Percentiles rank a stretch among this genome's conserved stretches.
phyloP scores from a whole-genome alignment of 257 asterid genomes.

The Linderniella brevidens region DNA sequence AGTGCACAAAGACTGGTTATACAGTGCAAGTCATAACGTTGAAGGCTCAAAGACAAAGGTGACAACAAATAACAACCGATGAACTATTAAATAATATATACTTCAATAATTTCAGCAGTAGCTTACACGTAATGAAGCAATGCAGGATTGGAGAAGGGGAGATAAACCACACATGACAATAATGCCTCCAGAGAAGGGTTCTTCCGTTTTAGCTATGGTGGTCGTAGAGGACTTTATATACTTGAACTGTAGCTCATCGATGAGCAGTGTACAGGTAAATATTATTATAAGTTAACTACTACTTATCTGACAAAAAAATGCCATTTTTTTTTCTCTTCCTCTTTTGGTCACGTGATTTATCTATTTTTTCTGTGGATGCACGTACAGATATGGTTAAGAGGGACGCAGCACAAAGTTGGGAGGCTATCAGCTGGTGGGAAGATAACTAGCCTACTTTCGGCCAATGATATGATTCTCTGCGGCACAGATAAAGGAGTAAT shows the following conservation, averaged over 20 bases:
- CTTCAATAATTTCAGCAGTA: no score
- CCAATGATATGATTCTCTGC: conserved; percentile 83
- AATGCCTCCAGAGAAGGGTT: conserved; percentile 48
- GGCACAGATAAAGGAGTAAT: conserved; percentile 83
- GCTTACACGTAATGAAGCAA: conserved; percentile 1
- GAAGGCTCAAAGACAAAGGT: conserved; percentile 80
- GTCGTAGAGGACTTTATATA: conserved; percentile 90
- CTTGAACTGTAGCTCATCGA: conserved; percentile 46
- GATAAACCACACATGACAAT: conserved; percentile 42
- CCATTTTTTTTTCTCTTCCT: not conserved
- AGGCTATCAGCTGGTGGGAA: conserved; percentile 91
- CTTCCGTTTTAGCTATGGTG: conserved; percentile 56
- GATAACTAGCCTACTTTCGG: conserved; percentile 69
- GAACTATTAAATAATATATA: no score
- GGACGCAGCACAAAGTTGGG: conserved; percentile 78
- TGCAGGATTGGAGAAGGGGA: conserved; percentile 76
- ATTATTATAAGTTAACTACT: not conserved
- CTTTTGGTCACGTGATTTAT: not conserved
- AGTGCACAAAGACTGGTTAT: conserved; percentile 66
- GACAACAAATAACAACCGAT: not conserved
- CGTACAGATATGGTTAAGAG: conserved; percentile 88
- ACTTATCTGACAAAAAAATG: not conserved
- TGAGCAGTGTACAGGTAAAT: conserved; percentile 63
- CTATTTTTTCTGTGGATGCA: not conserved
- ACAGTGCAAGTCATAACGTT: conserved; percentile 33